These are phyloP conservation scores for Abortiporus biennis DNA, from an alignment of 1,284 basidiomycete genomes.

Conservation along the genomic window DNA sequence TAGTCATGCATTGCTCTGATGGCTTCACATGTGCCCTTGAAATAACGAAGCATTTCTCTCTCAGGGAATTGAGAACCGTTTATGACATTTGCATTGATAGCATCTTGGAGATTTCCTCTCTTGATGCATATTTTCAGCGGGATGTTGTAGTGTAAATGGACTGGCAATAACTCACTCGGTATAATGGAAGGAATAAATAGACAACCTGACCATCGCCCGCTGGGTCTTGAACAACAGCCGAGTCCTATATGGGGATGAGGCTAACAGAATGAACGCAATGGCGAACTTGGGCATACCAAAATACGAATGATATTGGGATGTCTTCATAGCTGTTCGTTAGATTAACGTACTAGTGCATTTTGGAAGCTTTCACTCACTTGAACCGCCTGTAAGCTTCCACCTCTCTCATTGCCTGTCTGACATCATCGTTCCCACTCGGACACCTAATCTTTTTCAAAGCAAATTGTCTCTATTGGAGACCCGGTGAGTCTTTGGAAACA, in stretches of 20 bases:
- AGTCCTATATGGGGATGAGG: slow-evolving; percentile 51
- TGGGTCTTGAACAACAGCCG: slow-evolving; percentile 90
- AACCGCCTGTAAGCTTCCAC: slow-evolving; percentile 89
- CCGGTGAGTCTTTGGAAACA: slow-evolving; percentile 7
- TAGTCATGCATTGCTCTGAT: slow-evolving; percentile 93
- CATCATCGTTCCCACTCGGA: slow-evolving; percentile 76
- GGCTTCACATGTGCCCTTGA: slow-evolving; percentile 92
- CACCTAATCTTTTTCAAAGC: slow-evolving; percentile 93
- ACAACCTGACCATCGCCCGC: slow-evolving; percentile 93
- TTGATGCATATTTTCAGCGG: slow-evolving; percentile 25
- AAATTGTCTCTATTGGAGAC: slow-evolving; percentile 62
- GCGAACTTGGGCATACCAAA: slow-evolving; percentile 38
- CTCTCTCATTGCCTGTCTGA: slow-evolving; percentile 83
- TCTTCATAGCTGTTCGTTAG: slow-evolving; percentile 30
- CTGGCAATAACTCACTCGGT: slow-evolving; percentile 46
- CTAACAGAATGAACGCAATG: slow-evolving; percentile 8
- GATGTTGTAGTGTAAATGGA: slow-evolving; percentile 6
- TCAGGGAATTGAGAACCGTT: slow-evolving; percentile 85
- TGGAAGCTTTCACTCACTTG: slow-evolving; percentile 50
- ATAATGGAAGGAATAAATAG: slow-evolving; percentile 88
- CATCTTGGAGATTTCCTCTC: slow-evolving; percentile 93
- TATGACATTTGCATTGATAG: slow-evolving; percentile 83
- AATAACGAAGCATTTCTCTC: slow-evolving; percentile 81
- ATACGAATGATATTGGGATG: slow-evolving; percentile 89
- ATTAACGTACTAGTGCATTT: not conserved